Base-by-base conservation (phyloP, 1,284 basidiomycete species). In the Tilletia setariae region DNA sequence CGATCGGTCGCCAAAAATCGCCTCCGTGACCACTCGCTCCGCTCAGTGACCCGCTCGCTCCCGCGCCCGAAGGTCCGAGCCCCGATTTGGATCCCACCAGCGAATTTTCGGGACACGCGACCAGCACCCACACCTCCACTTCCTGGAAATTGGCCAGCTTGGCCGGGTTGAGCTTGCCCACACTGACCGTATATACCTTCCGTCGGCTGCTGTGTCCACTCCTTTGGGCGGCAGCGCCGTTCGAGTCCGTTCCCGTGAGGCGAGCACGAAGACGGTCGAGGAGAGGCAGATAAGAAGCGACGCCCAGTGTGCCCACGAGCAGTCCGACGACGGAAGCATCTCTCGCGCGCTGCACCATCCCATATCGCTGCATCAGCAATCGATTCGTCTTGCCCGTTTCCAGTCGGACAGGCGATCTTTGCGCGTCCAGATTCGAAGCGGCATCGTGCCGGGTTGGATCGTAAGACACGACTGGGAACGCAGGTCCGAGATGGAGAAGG, bases 111-210 rank as follows among this genome's bases (percentile, higher is more conserved):
- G 90, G 90, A 83, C 95, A 98, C 0, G 94, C 94, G 0, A 97
- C 90, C 68, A 98, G 86, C 4, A 98, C 90, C 78, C 94, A 98
- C 78, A 93, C 94, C 80, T 98, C 95, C 64, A 99, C 90, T 82
- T 98, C 94, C 77, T 92, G 87, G 82, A 98, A 98, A 82, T 98
- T 98, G 13, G 90, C 95, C 42, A 99, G 86, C 80, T 98, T 98
- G 19, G 94, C 89, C 0, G 95, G 95, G 76, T 93, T 97, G 67
- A 97, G 87, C 83, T 97, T 94, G 40, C 96, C 96, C 0, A 98
- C 95, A 63, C 90, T 92, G 76, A 98, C 89, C 0, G 95, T 97
- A 83, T 98, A 99, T 25, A 81, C 78, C 64, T 81, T 82, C 23
- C 80, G 66, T 9, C 65, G 56, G 72, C 88, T 89, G 81, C 96